Base-by-base conservation (phyloP, 2,329 filamentous ascomycete species). In the Phoma herbarum region DNA sequence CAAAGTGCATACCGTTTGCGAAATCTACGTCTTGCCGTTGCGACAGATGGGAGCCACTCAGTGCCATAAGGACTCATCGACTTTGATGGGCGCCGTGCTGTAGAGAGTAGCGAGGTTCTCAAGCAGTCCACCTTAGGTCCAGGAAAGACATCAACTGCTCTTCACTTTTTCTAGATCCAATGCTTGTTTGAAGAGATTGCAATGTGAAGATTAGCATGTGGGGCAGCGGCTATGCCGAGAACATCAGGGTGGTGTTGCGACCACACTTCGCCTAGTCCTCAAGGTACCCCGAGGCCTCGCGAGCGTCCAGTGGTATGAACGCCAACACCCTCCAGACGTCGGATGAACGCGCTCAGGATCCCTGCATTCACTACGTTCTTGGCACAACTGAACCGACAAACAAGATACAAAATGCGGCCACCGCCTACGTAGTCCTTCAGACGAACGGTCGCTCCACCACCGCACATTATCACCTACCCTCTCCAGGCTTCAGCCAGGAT, bases 401-500 rank as follows among this genome's bases (percentile, higher is more conserved):
- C 59, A 58, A 42, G 51, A 64, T 68, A 67, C 62, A 68, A 67
- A 65, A 60, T 56, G 42, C 11, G 29, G 37, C 42, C 41, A 54
- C 43, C 41, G 41, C 56, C 58, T 59, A 43, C 53, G 41, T 52
- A 46, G 45, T 57, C 20, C 41, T 10, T 46, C 29, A 20, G 39
- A 35, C 33, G n/a, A 56, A 31, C 22, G 33, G 39, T 25, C n/a
- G 42, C 44, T 33, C 12, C 26, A 26, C 35, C 43, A 14, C 25
- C 11, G n/a, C 11, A 37, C n/a, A 44, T 10, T 16, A 29, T 23
- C 20, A 22, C 31, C 10, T 22, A 48, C n/a, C 11, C 4, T 22
- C 23, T 48, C 8, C 29, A 39, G 42, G 29, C 48, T 46, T 4
- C 29, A 39, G 44, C 18, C 51, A 57, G 53, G 12, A 68, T 68